Conservation (phyloP, 139 green algal species). For the Chlorella vulgaris region DNA sequence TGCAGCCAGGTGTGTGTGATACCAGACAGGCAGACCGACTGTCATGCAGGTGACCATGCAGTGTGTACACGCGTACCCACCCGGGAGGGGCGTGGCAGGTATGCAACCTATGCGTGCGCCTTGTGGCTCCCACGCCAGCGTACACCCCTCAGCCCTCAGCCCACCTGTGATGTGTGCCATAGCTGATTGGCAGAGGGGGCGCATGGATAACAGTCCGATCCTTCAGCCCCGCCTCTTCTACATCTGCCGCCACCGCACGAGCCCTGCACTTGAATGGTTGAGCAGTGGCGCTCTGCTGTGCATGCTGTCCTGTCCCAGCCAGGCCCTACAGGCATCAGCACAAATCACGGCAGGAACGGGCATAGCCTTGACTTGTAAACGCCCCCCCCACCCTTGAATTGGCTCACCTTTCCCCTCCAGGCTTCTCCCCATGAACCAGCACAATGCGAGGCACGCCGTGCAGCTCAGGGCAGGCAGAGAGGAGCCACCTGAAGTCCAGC, state of each 20-base stretch:
- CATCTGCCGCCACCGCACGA: neutral
- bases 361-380: neutral
- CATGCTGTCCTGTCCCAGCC: neutral
- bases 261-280: neutral
- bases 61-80: too few relatives aligned
- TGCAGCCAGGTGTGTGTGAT: too few relatives aligned
- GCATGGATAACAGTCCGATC: neutral
- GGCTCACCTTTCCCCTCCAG: neutral
- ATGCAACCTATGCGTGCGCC: too few relatives aligned
- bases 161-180: constrained; percentile 55
- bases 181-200: constrained; percentile 59
- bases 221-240: constrained; percentile 2
- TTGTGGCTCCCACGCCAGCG: too few relatives aligned
- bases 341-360: neutral
- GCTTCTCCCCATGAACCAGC: constrained; percentile 55
- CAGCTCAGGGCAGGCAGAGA: constrained; percentile 64
- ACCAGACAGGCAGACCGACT: too few relatives aligned
- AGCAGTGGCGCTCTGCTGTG: neutral
- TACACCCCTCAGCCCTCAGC: neutral
- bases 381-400: neutral
- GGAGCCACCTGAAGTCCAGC: constrained; percentile 76
- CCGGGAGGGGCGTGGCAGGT: neutral
- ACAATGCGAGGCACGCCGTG: constrained; percentile 39
- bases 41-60: too few relatives aligned
- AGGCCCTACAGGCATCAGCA: neutral